A percentile compares a stretch with the other conserved stretches of the same genome.
phyloP scores from a whole-genome alignment of 208 protist genomes.

The Leishmania aethiopica region DNA sequence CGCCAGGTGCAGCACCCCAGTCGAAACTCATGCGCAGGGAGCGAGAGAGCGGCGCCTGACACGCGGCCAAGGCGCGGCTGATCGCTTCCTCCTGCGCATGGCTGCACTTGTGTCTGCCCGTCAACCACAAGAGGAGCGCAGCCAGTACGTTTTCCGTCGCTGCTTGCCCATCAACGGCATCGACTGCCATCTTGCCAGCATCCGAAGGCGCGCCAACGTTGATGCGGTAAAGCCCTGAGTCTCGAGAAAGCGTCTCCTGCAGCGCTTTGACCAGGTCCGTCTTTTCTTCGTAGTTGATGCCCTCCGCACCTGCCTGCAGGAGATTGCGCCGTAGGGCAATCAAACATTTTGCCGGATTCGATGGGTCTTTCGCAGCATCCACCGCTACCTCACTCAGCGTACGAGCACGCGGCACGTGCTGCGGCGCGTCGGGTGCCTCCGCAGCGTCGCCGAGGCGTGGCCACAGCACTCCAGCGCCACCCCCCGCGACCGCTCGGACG shows the following conservation, averaged over 20 bases:
- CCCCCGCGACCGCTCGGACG: slow-evolving; percentile 15
- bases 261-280: not conserved
- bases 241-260: not conserved
- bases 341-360: slow-evolving; percentile 7
- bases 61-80: slow-evolving; percentile 15
- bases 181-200: not conserved
- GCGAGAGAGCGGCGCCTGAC: slow-evolving; percentile 15
- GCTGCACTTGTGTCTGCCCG: not conserved
- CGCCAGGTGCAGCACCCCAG: not conserved
- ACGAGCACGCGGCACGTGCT: not conserved
- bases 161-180: not conserved
- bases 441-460: not conserved
- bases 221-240: not conserved
- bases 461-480: slow-evolving; percentile 22
- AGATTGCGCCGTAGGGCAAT: slow-evolving; percentile 12
- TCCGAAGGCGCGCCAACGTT: not conserved
- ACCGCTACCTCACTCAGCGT: slow-evolving; percentile 15
- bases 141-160: slow-evolving; percentile 16
- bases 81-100: slow-evolving; percentile 11
- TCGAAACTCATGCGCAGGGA: slow-evolving; percentile 16
- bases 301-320: slow-evolving; percentile 2
- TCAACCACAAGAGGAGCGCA: slow-evolving; percentile 22
- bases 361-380: not conserved
- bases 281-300: not conserved
- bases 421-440: not conserved